Percentiles rank a stretch among this genome's conserved stretches.
Evolutionary conservation across 129 eudicot species (phyloP).

Genomic region (Helichrysum umbraculigerum): DNA sequence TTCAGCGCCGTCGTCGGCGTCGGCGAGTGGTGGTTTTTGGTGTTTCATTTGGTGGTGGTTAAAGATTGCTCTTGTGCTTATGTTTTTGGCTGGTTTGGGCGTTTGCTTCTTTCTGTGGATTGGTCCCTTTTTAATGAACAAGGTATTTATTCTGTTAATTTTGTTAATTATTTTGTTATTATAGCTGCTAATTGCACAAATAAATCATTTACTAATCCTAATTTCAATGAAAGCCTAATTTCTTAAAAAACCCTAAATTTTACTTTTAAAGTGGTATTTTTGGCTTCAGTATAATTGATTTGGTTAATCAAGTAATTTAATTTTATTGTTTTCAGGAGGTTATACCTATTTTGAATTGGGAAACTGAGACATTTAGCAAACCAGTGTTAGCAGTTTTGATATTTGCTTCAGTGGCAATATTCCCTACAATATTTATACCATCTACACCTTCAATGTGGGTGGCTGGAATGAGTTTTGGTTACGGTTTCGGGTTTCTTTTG

Average conservation of each 20-base stretch:
- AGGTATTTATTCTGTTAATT: conserved; percentile 43
- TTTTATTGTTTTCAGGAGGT: conserved; percentile 50
- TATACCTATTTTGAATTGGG: conserved; percentile 84
- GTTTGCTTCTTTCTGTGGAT: conserved; percentile 81
- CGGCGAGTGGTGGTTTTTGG: conserved; percentile 36
- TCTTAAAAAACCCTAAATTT: background rate
- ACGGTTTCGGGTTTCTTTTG: conserved; percentile 77
- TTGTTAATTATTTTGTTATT: background rate
- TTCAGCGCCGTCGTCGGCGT: conserved; percentile 15
- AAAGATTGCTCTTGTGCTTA: conserved; percentile 56
- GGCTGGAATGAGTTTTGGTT: conserved; percentile 98
- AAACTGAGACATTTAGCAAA: conserved; percentile 65
- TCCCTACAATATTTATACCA: conserved; percentile 75
- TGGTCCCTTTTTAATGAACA: conserved; percentile 85
- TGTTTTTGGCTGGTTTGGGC: conserved; percentile 60
- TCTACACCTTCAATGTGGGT: conserved; percentile 98
- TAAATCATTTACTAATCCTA: background rate
- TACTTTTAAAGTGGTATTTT: background rate
- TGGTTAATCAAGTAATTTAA: too few species aligned
- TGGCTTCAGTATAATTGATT: background rate
- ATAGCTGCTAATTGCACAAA: background rate
- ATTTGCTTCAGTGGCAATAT: conserved; percentile 70
- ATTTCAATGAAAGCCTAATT: background rate
- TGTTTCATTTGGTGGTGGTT: conserved; percentile 86
- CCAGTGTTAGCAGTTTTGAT: conserved; percentile 67